Evolutionary conservation across 2,329 filamentous ascomycete genomes (phyloP), one percentile per base, ranked within the genome.

Genomic region (Xylaria arbuscula): DNA sequence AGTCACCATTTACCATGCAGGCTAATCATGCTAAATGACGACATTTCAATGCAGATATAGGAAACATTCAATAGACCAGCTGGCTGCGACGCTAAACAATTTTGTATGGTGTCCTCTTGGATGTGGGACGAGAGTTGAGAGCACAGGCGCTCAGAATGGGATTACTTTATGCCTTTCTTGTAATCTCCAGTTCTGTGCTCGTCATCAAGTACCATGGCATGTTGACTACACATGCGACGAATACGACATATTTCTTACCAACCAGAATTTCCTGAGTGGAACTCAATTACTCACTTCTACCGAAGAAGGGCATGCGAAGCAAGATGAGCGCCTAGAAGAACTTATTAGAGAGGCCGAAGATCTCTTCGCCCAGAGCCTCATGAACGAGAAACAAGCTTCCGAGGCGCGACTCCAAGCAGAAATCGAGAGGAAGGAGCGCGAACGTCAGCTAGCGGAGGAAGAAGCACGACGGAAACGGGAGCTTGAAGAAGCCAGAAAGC

Each of bases 21-120:
- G 15, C 1, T 7, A 2, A 24, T 4, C 7, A 51, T 17, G 3
- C 28, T 51, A 9, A 53, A 9, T 17, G 32, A 17, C 24, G 24
- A 42, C 4, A 66, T 5, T 40, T 1, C n/a, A 50, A 5, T 24
- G 15, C n/a, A 72, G 72, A 40, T 73, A 67, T 28, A 53, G 64
- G 2, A 64, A 32, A 13, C 63, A 56, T 13, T 42, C 19, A n/a
- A 59, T 72, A 4, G 67, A 72, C 2, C 11, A 32, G n/a, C 55
- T 73, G 6, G 22, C 88, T 62, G 80, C 81, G 19, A 74, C 78
- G 22, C 76, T 83, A 1, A 77, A 80, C 0, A 82, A 82, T 38
- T 89, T 88, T 70, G 75, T 82, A 15, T 88, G 85, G 83, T 90
- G 87, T 71, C 81, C 86, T 0, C 24, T 51, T 3, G 79, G 78